These are phyloP conservation scores for Abrus pulchellus DNA, from an alignment of 306 rosid species.

Conservation along the genomic window DNA sequence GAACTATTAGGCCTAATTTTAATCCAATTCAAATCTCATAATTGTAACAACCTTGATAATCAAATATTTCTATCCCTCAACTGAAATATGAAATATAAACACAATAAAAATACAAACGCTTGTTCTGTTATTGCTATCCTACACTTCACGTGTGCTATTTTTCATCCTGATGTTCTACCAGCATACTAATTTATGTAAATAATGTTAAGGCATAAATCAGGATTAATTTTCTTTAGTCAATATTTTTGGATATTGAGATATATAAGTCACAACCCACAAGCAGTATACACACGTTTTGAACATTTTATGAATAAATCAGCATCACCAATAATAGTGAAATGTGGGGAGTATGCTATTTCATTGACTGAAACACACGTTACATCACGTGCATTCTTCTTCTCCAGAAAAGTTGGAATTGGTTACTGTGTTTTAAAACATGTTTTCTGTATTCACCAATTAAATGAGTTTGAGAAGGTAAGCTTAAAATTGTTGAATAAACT, in stretches of 20 bases:
- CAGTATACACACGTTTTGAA: background rate
- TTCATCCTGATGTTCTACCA: background rate
- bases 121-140: background rate
- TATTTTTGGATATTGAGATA: conserved; percentile 14
- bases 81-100: too few relatives aligned
- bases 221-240: conserved; percentile 14
- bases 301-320: conserved; percentile 12
- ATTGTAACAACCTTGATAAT: background rate
- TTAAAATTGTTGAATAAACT: too few relatives aligned
- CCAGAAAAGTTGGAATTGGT: background rate
- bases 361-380: conserved; percentile 19
- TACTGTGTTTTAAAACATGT: background rate
- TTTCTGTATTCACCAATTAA: background rate
- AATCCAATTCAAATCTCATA: conserved; percentile 5
- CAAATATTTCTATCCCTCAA: background rate
- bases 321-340: background rate
- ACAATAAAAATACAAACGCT: too few relatives aligned
- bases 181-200: background rate
- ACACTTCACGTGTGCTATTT: conserved; percentile 1
- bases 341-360: background rate
- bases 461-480: conserved; percentile 7
- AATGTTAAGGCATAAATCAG: background rate
- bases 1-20: background rate
- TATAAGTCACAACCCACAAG: background rate
- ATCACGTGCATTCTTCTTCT: background rate